Percentiles rank a stretch among this genome's conserved stretches.
phyloP scores from a whole-genome alignment of 2,329 filamentous ascomycete species.

The Cercospora sp. region DNA sequence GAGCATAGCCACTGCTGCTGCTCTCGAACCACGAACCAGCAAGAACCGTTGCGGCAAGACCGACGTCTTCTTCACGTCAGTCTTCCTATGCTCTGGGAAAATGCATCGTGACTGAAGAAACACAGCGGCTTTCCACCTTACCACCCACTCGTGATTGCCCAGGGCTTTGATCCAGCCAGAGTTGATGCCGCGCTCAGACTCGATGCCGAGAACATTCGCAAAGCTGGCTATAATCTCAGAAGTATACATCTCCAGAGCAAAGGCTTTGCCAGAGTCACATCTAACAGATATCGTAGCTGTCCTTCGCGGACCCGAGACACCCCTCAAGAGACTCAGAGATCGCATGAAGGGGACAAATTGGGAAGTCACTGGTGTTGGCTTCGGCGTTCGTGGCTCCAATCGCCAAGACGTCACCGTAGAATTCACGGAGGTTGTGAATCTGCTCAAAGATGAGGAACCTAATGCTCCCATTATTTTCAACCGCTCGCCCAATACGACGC shows the following conservation, averaged over 20 bases:
- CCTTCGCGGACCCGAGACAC: not conserved
- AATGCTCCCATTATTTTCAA: constrained; percentile 2
- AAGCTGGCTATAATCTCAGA: constrained; percentile 3
- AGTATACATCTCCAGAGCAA: not conserved
- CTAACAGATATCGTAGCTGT: not conserved
- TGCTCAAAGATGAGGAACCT: not conserved
- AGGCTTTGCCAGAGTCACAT: no score
- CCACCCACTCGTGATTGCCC: not conserved
- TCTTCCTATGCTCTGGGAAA: not conserved
- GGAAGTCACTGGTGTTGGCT: constrained; percentile 6
- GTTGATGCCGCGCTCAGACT: not conserved
- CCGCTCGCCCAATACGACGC: constrained; percentile 1
- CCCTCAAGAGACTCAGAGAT: not conserved
- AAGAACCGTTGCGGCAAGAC: constrained; percentile 6
- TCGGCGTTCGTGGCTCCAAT: not conserved
- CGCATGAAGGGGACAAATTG: not conserved
- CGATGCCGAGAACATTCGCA: not conserved
- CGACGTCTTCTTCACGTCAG: constrained; percentile 9
- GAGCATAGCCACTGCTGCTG: not conserved
- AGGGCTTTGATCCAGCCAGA: constrained; percentile 3
- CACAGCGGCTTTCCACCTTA: constrained; percentile 1
- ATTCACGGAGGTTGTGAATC: constrained; percentile 2
- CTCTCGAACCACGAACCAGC: not conserved
- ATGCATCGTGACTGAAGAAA: not conserved
- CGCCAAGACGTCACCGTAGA: not conserved